Percentiles rank a stretch among this genome's conserved stretches.
Evolutionary conservation across 805 yeast genomes (phyloP).

Genomic region (Sugiyamaella chiloensis): DNA sequence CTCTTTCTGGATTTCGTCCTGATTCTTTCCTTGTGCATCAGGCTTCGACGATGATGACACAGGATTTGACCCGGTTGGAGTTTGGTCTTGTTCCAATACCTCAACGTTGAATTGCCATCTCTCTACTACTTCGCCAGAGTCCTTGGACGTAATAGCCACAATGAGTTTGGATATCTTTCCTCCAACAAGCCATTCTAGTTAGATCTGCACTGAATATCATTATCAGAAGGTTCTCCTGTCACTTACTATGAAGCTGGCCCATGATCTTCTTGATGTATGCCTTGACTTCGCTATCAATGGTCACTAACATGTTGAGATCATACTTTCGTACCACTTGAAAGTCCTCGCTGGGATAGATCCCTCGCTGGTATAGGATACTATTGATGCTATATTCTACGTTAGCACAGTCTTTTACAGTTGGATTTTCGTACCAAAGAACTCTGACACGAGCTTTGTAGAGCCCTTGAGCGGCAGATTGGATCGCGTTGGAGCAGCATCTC

Average conservation of each 20-base stretch:
- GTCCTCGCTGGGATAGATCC: conserved; percentile 84
- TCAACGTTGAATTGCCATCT: conserved; percentile 82
- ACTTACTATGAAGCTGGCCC: conserved; percentile 50
- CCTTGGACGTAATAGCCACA: conserved; percentile 68
- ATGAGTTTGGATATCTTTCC: conserved; percentile 66
- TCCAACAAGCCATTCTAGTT: conserved; percentile 59
- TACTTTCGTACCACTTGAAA: conserved; percentile 75
- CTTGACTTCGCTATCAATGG: conserved; percentile 73
- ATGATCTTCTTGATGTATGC: conserved; percentile 64
- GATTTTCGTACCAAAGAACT: conserved; percentile 65
- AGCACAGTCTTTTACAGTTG: no score
- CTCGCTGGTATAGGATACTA: conserved; percentile 81
- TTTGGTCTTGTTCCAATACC: conserved; percentile 28
- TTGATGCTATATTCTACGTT: conserved; percentile 71
- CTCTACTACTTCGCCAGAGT: conserved; percentile 66
- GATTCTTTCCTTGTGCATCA: conserved; percentile 30
- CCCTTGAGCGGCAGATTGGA: conserved; percentile 67
- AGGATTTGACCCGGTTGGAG: background rate
- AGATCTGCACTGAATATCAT: conserved; percentile 25
- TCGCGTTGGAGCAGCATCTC: conserved; percentile 34
- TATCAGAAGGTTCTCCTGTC: background rate
- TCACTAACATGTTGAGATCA: conserved; percentile 68
- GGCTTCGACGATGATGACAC: background rate
- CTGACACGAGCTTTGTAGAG: conserved; percentile 73
- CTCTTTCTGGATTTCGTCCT: conserved; percentile 59